phyloP scores from a whole-genome alignment of 352 stramenopile species.

The Phytophthora aleatoria region DNA sequence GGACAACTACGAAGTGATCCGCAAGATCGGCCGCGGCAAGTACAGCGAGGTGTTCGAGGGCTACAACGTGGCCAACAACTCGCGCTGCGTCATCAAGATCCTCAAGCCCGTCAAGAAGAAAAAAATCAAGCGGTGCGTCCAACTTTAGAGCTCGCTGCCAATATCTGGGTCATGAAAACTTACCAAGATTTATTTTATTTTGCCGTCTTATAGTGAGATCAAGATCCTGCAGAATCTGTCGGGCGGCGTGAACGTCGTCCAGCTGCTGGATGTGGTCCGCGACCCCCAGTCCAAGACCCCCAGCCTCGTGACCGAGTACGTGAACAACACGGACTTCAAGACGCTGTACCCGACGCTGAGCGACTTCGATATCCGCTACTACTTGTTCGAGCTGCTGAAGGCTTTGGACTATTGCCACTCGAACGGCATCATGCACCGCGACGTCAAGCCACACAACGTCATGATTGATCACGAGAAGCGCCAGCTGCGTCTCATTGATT shows the following conservation, averaged over 20 bases:
- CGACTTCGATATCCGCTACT: constrained; percentile 99
- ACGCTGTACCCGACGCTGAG: constrained; percentile 98
- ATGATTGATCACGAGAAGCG: constrained; percentile 99
- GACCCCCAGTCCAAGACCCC: constrained; percentile 99
- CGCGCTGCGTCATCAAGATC: constrained; percentile 99
- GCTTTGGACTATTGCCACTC: constrained; percentile 99
- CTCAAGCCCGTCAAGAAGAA: constrained; percentile 99
- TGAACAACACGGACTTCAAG: constrained; percentile 99
- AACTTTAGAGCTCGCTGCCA: neutral
- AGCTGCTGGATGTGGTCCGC: constrained; percentile 98
- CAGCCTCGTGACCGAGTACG: constrained; percentile 98
- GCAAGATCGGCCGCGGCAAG: constrained; percentile 99
- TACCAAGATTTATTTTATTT: constrained; percentile 7
- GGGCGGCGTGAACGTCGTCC: constrained; percentile 98
- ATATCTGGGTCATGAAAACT: constrained; percentile 9
- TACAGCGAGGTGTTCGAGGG: constrained; percentile 99
- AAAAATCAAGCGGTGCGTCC: constrained; percentile 96
- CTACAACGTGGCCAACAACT: constrained; percentile 97
- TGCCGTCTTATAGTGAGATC: constrained; percentile 88
- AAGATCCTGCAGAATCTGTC: constrained; percentile 99
- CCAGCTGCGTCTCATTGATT: constrained; percentile 98
- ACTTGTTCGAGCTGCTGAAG: constrained; percentile 97
- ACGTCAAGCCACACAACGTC: constrained; percentile 99
- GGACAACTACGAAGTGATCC: constrained; percentile 99
- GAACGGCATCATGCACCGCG: constrained; percentile 99